These are phyloP conservation scores for Hypoxylon rickii DNA, from an alignment of 495 filamentous ascomycete species.

Conservation along the genomic window DNA sequence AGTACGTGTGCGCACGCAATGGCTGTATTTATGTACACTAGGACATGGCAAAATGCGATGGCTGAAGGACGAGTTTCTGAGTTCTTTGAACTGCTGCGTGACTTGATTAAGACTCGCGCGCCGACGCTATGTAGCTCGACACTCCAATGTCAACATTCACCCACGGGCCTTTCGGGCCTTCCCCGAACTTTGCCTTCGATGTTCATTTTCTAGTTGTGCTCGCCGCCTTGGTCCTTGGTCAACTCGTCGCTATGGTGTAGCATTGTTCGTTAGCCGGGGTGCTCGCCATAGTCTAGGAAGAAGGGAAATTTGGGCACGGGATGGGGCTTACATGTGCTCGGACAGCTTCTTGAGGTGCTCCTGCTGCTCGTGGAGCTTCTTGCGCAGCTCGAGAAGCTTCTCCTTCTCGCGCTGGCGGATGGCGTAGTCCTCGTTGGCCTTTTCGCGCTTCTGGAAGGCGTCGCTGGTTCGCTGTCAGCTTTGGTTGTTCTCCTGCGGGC, in stretches of 20 bases:
- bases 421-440: constrained; percentile 80
- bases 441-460: constrained; percentile 87
- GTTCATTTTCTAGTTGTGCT: constrained; percentile 65
- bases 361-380: constrained; percentile 79
- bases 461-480: constrained; percentile 59
- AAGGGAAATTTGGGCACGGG: constrained; percentile 4
- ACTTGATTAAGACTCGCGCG: constrained; percentile 14
- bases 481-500: constrained; percentile 12
- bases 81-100: constrained; percentile 12
- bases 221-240: constrained; percentile 68
- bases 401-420: constrained; percentile 82
- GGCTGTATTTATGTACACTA: constrained; percentile 40
- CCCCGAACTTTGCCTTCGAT: constrained; percentile 6
- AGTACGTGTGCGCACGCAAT: constrained; percentile 8
- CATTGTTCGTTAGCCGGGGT: constrained; percentile 25
- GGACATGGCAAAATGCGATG: constrained; percentile 27
- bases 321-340: constrained; percentile 71
- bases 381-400: constrained; percentile 76
- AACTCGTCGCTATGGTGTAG: constrained; percentile 63
- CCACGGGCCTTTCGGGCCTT: constrained; percentile 10
- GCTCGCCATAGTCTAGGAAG: background rate
- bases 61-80: constrained; percentile 17
- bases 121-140: constrained; percentile 13
- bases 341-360: constrained; percentile 81
- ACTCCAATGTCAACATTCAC: background rate